A percentile compares a stretch with the other conserved stretches of the same genome.
These are phyloP conservation scores for Echeveria elegans DNA, from an alignment of 164 flowering plant genomes.

Conservation along the genomic window DNA sequence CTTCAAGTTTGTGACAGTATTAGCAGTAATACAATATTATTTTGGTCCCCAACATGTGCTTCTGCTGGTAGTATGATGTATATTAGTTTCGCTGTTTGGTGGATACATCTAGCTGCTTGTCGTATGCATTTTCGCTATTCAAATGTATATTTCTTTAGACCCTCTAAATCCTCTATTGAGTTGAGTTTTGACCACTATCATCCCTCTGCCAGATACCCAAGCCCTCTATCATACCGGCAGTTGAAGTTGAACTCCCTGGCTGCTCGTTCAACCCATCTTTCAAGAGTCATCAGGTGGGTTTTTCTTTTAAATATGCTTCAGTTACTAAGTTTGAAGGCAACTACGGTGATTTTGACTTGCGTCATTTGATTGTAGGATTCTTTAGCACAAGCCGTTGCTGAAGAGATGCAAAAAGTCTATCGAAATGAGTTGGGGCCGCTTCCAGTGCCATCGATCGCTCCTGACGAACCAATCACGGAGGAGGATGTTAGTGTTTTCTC, in stretches of 20 bases:
- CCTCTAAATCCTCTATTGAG: neutral
- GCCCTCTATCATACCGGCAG: conserved; percentile 70
- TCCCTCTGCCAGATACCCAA: conserved; percentile 34
- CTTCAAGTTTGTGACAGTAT: no score
- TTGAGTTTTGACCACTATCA: neutral
- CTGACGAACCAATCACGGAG: no score
- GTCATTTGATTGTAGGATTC: no score
- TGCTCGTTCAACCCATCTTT: conserved; percentile 83
- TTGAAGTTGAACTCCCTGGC: conserved; percentile 87
- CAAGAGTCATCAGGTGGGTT: conserved; percentile 76
- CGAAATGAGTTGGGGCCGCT: no score
- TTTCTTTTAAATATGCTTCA: neutral
- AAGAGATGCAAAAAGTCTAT: no score
- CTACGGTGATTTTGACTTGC: neutral
- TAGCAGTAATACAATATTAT: no score
- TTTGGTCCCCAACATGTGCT: no score
- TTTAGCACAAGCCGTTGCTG: no score
- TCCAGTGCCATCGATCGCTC: no score
- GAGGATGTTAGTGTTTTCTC: no score
- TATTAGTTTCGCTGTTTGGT: neutral
- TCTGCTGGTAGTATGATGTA: no score
- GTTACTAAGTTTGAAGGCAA: neutral
- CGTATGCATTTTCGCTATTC: neutral
- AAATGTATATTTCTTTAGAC: neutral
- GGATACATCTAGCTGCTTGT: neutral